Base-by-base conservation (phyloP, 208 protist genomes). In the Trypanosomatidae sp. region DNA sequence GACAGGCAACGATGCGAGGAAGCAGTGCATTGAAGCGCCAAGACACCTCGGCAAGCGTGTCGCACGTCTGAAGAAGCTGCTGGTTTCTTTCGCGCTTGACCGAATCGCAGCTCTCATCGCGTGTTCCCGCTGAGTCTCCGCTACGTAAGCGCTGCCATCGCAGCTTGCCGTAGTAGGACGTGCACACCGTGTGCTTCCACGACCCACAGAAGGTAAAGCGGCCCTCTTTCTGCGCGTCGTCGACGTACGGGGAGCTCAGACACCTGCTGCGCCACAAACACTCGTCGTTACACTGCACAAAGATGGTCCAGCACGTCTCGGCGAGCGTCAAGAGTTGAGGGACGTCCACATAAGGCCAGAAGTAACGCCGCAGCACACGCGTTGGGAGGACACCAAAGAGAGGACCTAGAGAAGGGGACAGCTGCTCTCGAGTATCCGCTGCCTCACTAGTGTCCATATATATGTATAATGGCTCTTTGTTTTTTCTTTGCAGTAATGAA, bases 111-210 rank as follows among this genome's bases (percentile, higher is more conserved):
- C n/a, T n/a, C n/a, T n/a, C n/a, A n/a, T n/a, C n/a, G n/a, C n/a
- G n/a, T n/a, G n/a, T n/a, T n/a, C n/a, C n/a, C n/a, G n/a, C n/a
- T n/a, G n/a, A n/a, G n/a, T n/a, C n/a, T n/a, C n/a, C n/a, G n/a
- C n/a, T n/a, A n/a, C n/a, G n/a, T n/a, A n/a, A n/a, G n/a, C n/a
- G n/a, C n/a, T n/a, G n/a, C n/a, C n/a, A n/a, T n/a, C n/a, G n/a
- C n/a, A n/a, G n/a, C n/a, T n/a, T n/a, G n/a, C n/a, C n/a, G n/a
- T n/a, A n/a, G n/a, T n/a, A n/a, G n/a, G n/a, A 73, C 33, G 41
- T 65, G 22, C 69, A 80, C n/a, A 55, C 68, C 0, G 82, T 86
- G 25, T 69, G 56, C 72, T 84, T 86, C 79, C 78, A 84, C 17
- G 69, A 75, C 10, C 74, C 74, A 3, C 77, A 73, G 39, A 81